Evolutionary conservation across 441 rosid species (phyloP), one percentile per base, ranked within the genome.

Genomic region (Eutrema salsugineum): DNA sequence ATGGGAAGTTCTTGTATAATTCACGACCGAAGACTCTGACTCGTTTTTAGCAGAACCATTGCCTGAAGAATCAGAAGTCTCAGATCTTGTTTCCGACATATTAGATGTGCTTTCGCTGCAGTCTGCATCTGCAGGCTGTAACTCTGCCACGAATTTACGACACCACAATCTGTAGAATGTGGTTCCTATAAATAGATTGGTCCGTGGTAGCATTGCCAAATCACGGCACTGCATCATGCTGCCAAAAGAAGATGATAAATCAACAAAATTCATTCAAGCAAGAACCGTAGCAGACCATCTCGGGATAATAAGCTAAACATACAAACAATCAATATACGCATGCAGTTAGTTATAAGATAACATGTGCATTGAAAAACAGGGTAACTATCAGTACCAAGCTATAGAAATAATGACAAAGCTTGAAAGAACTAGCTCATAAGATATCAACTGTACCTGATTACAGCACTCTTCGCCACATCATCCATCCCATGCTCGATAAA

Each of bases 11-110:
- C 57, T 67, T 79, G 80, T 84, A 54, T 75, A 69, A 55, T 84
- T 84, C 89, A 82, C 80, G 76, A 94, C 84, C 19, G 97, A 91
- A 12, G 91, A 54, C 51, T 83, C 86, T 36, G 98, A 86, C 62
- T 71, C 78, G 66, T 55, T 55, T 51, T 62, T 79, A 19, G 43
- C 66, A 51, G 76, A 82, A 67, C n/a, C n/a, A n/a, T n/a, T n/a
- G n/a, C n/a, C n/a, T n/a, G n/a, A n/a, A n/a, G n/a, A n/a, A n/a
- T n/a, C n/a, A n/a, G n/a, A n/a, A n/a, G n/a, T n/a, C n/a, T n/a
- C n/a, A n/a, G 59, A 69, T 74, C 80, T 75, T 49, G 79, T 54
- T 65, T 57, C 76, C 60, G 83, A 73, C 71, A 49, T 35, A 24
- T 63, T 76, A 32, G 80, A 79, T 49, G 55, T 62, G 10, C 35